phyloP scores from a whole-genome alignment of 2,329 filamentous ascomycete species.

The Fusarium equiseti region DNA sequence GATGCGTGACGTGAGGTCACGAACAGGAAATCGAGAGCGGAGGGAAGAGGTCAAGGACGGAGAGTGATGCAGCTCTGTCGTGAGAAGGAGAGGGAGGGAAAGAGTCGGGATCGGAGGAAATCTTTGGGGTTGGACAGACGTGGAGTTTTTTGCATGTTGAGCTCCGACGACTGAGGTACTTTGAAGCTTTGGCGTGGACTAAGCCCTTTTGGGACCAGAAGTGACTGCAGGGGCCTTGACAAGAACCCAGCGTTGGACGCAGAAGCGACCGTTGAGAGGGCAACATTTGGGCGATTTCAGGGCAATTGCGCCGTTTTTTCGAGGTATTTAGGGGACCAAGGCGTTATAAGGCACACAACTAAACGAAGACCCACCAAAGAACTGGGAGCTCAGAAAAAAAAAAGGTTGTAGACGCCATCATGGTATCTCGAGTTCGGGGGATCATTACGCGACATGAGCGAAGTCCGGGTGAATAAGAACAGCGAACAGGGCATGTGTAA shows the following conservation, averaged over 20 bases:
- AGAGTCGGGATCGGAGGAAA: constrained; percentile 50
- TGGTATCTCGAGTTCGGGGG: constrained; percentile 40
- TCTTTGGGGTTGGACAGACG: constrained; percentile 54
- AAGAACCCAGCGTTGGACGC: constrained; percentile 24
- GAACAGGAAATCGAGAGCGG: constrained; percentile 29
- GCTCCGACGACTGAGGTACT: constrained; percentile 54
- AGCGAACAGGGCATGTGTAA: constrained; percentile 7
- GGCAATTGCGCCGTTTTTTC: constrained; percentile 9
- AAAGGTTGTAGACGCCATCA: constrained; percentile 36
- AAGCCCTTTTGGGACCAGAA: constrained; percentile 41
- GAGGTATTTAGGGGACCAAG: constrained; percentile 15
- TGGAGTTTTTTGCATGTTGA: constrained; percentile 58
- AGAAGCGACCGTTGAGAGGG: constrained; percentile 39
- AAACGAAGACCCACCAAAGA: constrained; percentile 28
- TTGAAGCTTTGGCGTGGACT: constrained; percentile 50
- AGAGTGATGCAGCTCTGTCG: constrained; percentile 45
- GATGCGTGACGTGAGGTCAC: constrained; percentile 37
- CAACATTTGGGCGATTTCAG: constrained; percentile 20
- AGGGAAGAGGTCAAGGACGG: constrained; percentile 38
- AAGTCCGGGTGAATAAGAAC: constrained; percentile 28
- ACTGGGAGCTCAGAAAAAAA: constrained; percentile 24
- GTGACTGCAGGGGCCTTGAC: constrained; percentile 31
- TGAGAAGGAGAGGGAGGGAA: constrained; percentile 52
- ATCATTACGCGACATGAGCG: constrained; percentile 44
- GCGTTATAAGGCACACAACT: constrained; percentile 27